Evolutionary conservation across 202 grass and related monocot species (phyloP).

Genomic region (Panicum hallii): DNA sequence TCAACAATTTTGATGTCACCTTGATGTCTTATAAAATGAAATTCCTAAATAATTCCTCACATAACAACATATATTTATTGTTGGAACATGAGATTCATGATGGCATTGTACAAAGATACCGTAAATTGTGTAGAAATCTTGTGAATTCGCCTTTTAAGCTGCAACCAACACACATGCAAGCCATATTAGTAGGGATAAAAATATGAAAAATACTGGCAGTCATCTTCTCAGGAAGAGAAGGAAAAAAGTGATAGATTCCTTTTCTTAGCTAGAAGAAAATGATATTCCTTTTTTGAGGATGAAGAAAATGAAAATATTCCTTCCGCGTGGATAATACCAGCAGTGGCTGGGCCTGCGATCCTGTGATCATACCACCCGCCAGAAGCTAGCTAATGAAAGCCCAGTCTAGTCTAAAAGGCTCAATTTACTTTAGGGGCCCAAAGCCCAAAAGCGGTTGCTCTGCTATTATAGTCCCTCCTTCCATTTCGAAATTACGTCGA

Average conservation of each 20-base stretch:
- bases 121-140: too few species aligned
- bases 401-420: not conserved
- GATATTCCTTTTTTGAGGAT: too few species aligned
- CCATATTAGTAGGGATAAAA: not conserved
- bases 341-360: not conserved
- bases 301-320: too few species aligned
- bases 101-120: not conserved
- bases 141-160: too few species aligned
- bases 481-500: conserved; percentile 26
- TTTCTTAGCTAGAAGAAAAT: too few species aligned
- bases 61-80: too few species aligned
- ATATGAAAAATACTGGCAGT: not conserved
- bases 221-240: not conserved
- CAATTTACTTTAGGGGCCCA: not conserved
- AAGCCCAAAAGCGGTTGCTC: not conserved
- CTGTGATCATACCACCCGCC: too few species aligned
- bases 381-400: not conserved
- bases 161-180: not conserved
- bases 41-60: too few species aligned
- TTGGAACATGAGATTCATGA: too few species aligned
- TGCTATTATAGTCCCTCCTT: not conserved
- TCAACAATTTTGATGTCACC: not conserved
- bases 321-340: too few species aligned
- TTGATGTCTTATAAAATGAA: not conserved
- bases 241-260: not conserved